These are phyloP conservation scores for Moesziomyces sp. DNA, from an alignment of 1,284 basidiomycete species.

Conservation along the genomic window DNA sequence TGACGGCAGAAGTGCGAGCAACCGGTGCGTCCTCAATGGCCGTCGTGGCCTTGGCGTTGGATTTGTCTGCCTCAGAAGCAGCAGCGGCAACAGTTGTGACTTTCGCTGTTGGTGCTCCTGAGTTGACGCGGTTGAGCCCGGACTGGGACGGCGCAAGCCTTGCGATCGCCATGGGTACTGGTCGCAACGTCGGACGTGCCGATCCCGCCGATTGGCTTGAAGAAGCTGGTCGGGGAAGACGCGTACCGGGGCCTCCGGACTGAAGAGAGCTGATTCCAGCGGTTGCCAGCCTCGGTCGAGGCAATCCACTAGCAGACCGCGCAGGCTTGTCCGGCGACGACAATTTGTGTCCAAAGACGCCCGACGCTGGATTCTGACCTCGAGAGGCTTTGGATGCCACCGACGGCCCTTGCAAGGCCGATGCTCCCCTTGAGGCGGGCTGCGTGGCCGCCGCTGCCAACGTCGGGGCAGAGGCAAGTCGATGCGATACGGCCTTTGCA, in stretches of 20 bases:
- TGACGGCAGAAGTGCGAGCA: not conserved
- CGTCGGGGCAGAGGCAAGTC: not conserved
- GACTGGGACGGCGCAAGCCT: slow-evolving; percentile 31
- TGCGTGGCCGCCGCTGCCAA: not conserved
- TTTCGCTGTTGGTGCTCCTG: not conserved
- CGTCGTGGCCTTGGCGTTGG: not conserved
- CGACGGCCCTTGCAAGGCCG: slow-evolving; percentile 13
- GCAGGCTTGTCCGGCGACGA: slow-evolving; percentile 30
- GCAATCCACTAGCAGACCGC: slow-evolving; percentile 26
- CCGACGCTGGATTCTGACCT: slow-evolving; percentile 24
- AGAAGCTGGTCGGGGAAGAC: slow-evolving; percentile 36
- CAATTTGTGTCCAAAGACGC: slow-evolving; percentile 11
- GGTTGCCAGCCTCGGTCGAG: slow-evolving; percentile 18
- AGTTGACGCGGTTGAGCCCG: not conserved
- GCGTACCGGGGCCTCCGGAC: slow-evolving; percentile 21
- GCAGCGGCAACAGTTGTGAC: not conserved
- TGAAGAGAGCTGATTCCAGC: not conserved
- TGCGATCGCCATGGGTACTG: slow-evolving; percentile 37
- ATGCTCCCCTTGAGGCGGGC: slow-evolving; percentile 1
- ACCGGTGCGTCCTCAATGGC: too few species aligned
- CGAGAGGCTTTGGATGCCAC: slow-evolving; percentile 36
- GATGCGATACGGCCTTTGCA: not conserved
- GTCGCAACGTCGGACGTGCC: slow-evolving; percentile 14
- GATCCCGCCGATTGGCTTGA: slow-evolving; percentile 2
- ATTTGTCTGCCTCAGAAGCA: not conserved